Conservation (phyloP, 106 monocot genomes). For the Phalaenopsis aphrodite region DNA sequence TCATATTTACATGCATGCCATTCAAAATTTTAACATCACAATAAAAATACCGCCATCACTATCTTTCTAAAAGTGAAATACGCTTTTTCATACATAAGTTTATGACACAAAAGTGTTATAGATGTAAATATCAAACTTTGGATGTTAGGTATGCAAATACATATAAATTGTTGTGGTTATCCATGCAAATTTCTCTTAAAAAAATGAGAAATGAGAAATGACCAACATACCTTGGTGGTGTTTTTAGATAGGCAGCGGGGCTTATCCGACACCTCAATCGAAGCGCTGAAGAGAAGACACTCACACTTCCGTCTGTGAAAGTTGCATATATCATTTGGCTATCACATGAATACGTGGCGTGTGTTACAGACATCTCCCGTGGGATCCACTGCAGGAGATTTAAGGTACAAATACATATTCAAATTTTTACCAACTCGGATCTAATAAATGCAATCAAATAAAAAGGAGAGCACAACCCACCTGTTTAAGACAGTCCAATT, state of each 20-base stretch:
- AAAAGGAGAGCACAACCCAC: slow-evolving; percentile 2
- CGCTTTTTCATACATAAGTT: too few species aligned
- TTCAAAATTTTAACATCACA: too few species aligned
- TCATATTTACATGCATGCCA: too few species aligned
- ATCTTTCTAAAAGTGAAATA: too few species aligned
- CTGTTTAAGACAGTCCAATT: slow-evolving; percentile 42
- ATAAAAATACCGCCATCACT: too few species aligned
- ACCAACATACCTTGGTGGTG: slow-evolving; percentile 14
- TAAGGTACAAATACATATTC: too few species aligned
- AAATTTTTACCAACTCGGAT: not conserved
- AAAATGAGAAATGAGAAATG: not conserved
- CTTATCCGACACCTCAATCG: slow-evolving; percentile 21
- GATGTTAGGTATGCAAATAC: too few species aligned
- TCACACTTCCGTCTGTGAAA: slow-evolving; percentile 21
- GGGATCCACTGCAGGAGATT: slow-evolving; percentile 13
- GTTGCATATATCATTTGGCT: slow-evolving; percentile 24
- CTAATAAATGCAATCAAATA: too few species aligned
- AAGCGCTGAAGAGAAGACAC: slow-evolving; percentile 18
- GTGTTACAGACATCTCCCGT: slow-evolving; percentile 16
- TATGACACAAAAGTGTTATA: too few species aligned
- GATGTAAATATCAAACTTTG: too few species aligned
- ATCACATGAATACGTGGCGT: slow-evolving; percentile 25
- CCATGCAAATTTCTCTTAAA: not conserved
- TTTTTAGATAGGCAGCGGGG: slow-evolving; percentile 15
- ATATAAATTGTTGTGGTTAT: too few species aligned